Evolutionary conservation across 169 alveolate genomes (phyloP).

Genomic region (Eimeria praecox): DNA sequence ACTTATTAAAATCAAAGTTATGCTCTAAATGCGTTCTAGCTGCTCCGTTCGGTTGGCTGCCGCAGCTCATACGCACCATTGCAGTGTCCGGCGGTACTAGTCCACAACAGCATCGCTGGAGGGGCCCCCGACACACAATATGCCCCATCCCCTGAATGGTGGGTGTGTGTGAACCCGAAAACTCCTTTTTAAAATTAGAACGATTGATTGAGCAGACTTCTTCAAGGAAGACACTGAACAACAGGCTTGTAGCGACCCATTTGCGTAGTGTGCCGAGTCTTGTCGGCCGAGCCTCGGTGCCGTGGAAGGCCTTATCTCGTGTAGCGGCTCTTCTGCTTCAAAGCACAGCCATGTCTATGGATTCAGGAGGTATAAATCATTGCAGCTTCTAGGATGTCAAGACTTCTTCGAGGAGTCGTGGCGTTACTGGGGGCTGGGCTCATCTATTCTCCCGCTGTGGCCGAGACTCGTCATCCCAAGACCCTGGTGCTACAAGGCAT

Average conservation of each 20-base stretch:
- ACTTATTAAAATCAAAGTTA: neutral
- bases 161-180: neutral
- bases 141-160: neutral
- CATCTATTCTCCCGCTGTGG: neutral
- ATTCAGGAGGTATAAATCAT: conserved; percentile 1
- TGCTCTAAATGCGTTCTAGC: neutral
- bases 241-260: neutral
- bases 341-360: neutral
- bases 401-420: conserved; percentile 53
- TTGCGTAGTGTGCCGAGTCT: neutral
- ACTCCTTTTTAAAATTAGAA: neutral
- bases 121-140: conserved; percentile 4
- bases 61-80: neutral
- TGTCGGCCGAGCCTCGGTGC: conserved; percentile 36
- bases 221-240: conserved; percentile 20
- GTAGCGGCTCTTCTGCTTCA: neutral
- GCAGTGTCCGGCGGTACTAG: neutral
- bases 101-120: neutral
- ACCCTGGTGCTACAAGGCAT: neutral
- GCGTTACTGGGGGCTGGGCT: conserved; percentile 17
- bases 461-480: neutral
- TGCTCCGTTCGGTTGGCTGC: neutral
- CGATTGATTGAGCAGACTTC: neutral
- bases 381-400: neutral
- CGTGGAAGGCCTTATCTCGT: neutral